These are phyloP conservation scores for Phytopythium aichiense DNA, from an alignment of 352 stramenopile species.

Conservation along the genomic window DNA sequence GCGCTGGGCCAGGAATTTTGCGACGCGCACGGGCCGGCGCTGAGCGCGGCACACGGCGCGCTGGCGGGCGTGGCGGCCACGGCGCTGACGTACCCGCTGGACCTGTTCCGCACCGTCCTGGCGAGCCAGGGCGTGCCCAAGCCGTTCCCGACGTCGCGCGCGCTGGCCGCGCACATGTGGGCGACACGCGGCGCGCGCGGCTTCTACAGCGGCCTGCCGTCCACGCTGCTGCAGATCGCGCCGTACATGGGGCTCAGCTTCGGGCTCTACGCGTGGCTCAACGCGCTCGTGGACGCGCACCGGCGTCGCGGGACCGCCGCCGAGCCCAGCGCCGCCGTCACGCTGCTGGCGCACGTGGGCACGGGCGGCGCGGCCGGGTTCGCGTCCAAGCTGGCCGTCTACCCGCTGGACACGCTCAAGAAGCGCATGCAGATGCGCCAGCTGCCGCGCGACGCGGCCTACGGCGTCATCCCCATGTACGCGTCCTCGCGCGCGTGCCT, in stretches of 20 bases:
- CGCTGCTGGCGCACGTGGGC: conserved; percentile 53
- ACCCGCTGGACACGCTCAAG: conserved; percentile 96
- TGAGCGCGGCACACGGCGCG: conserved; percentile 83
- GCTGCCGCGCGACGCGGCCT: conserved; percentile 48
- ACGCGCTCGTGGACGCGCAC: conserved; percentile 24
- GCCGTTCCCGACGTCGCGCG: conserved; percentile 71
- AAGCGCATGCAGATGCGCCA: conserved; percentile 92
- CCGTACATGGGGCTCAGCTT: conserved; percentile 97
- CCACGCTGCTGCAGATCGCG: conserved; percentile 90
- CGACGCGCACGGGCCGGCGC: conserved; percentile 18
- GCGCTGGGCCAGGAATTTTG: conserved; percentile 20
- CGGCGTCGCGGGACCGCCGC: background rate
- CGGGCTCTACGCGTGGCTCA: conserved; percentile 85
- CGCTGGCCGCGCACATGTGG: conserved; percentile 72
- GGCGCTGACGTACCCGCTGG: conserved; percentile 91
- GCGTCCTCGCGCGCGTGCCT: conserved; percentile 56
- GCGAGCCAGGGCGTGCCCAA: conserved; percentile 87
- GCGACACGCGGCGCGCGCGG: conserved; percentile 64
- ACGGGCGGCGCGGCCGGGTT: conserved; percentile 87
- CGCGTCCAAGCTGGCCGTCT: conserved; percentile 91
- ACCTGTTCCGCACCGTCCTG: conserved; percentile 93
- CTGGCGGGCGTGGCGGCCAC: conserved; percentile 86
- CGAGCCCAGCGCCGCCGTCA: conserved; percentile 20
- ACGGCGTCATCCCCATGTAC: conserved; percentile 71
- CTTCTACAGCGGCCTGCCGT: conserved; percentile 88